Evolutionary conservation across 2,329 filamentous ascomycete species (phyloP).

Genomic region (Pseudocercospora fijiensis): DNA sequence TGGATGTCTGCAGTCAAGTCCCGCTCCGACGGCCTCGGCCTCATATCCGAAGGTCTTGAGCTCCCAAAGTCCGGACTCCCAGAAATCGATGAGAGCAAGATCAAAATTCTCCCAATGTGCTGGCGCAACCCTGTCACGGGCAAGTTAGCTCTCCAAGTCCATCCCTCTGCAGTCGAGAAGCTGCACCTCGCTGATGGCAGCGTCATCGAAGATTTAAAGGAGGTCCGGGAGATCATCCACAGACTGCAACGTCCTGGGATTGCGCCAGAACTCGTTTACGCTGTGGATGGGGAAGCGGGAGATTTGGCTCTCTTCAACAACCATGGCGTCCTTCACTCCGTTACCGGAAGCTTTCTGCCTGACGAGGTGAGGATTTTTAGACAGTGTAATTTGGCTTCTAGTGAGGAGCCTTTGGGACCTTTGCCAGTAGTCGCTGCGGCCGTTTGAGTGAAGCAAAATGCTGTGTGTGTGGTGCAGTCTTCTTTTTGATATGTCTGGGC

Average conservation of each 20-base stretch:
- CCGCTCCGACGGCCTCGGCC: constrained; percentile 67
- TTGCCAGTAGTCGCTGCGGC: not conserved
- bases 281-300: constrained; percentile 74
- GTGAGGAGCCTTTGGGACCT: constrained; percentile 57
- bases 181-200: constrained; percentile 66
- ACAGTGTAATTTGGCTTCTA: constrained; percentile 77
- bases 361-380: constrained; percentile 74
- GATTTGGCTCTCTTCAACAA: constrained; percentile 79
- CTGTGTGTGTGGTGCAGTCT: no score
- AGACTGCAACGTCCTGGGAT: constrained; percentile 71
- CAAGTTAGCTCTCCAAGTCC: constrained; percentile 68
- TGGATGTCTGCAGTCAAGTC: constrained; percentile 74
- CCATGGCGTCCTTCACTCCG: constrained; percentile 69
- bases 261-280: constrained; percentile 65
- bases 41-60: constrained; percentile 66
- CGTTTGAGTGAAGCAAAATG: not conserved
- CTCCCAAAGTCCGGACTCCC: constrained; percentile 61
- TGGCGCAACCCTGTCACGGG: constrained; percentile 75
- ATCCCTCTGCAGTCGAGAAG: constrained; percentile 68
- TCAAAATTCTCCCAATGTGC: constrained; percentile 72
- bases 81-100: constrained; percentile 62
- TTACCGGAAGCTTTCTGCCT: constrained; percentile 70
- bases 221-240: constrained; percentile 70
- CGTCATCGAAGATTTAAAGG: constrained; percentile 65
- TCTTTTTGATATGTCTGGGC: not conserved